These are phyloP conservation scores for Paecilomyces variotii DNA, from an alignment of 2,329 filamentous ascomycete genomes.

Conservation along the genomic window DNA sequence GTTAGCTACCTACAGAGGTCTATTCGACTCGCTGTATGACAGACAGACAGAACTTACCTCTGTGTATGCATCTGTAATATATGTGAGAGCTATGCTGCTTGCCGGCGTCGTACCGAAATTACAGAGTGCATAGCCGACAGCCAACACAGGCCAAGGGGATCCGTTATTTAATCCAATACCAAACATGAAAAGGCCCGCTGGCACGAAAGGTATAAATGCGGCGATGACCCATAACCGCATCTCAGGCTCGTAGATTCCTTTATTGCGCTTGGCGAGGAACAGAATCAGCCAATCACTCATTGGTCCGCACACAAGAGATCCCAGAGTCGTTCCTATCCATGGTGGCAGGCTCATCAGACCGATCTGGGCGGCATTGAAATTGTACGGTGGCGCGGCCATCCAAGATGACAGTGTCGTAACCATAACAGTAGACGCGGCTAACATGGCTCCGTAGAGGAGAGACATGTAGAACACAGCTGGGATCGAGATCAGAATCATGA, in stretches of 20 bases:
- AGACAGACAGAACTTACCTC: conserved; percentile 13
- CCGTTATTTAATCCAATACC: conserved; percentile 27
- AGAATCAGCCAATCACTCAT: conserved; percentile 31
- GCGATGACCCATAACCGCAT: conserved; percentile 31
- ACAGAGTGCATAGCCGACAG: conserved; percentile 8
- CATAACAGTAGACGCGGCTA: conserved; percentile 33
- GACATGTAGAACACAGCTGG: conserved; percentile 45
- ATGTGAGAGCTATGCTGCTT: neutral
- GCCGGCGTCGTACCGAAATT: neutral
- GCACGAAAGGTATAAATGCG: conserved; percentile 20
- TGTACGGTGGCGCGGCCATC: conserved; percentile 33
- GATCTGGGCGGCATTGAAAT: conserved; percentile 29
- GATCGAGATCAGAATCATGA: conserved; percentile 23
- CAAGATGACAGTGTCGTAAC: conserved; percentile 27
- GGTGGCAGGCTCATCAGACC: conserved; percentile 33
- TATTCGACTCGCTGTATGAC: neutral
- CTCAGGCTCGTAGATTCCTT: conserved; percentile 39
- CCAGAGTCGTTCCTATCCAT: conserved; percentile 34
- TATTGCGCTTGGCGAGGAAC: conserved; percentile 26
- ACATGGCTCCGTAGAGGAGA: conserved; percentile 30
- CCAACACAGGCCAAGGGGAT: conserved; percentile 24
- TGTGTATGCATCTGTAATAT: conserved; percentile 1
- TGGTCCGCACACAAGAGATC: conserved; percentile 23
- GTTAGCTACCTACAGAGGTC: neutral
- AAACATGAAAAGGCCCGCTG: conserved; percentile 33